phyloP scores from a whole-genome alignment of 2,329 filamentous ascomycete genomes.

The Calonectria pseudoturangicola region DNA sequence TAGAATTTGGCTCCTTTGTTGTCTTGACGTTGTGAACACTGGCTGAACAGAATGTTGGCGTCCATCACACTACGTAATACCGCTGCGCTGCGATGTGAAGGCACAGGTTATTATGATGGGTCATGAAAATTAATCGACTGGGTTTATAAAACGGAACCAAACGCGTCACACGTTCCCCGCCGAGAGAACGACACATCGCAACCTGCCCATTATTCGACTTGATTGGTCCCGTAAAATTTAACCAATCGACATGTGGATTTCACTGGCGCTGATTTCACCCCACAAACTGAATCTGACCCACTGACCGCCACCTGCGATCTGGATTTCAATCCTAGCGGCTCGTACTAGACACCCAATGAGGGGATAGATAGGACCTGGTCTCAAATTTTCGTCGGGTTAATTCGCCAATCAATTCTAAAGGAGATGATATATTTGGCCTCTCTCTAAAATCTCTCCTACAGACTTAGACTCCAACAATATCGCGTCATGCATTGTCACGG shows the following conservation, averaged over 20 bases:
- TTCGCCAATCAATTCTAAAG: not conserved
- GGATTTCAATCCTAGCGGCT: slow-evolving; percentile 6
- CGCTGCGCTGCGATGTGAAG: no score
- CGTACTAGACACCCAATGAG: slow-evolving; percentile 6
- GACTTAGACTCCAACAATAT: not conserved
- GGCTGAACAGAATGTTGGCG: no score
- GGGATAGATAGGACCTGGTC: not conserved
- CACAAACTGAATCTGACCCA: slow-evolving; percentile 4
- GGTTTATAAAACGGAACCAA: no score
- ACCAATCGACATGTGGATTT: not conserved
- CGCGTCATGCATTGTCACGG: slow-evolving; percentile 1
- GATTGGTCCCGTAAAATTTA: slow-evolving; percentile 14
- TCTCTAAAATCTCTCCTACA: not conserved
- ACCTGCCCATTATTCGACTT: not conserved
- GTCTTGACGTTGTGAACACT: not conserved
- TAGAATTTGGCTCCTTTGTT: not conserved
- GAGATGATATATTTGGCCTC: not conserved
- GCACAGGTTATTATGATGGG: no score
- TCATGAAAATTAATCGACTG: no score
- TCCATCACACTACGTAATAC: no score
- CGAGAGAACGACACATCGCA: not conserved
- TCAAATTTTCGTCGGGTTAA: not conserved
- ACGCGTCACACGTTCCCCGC: not conserved
- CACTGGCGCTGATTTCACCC: not conserved
- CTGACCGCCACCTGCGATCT: not conserved